Conservation (phyloP, 768 basidiomycete genomes). For the Amanita pseudoporphyria region DNA sequence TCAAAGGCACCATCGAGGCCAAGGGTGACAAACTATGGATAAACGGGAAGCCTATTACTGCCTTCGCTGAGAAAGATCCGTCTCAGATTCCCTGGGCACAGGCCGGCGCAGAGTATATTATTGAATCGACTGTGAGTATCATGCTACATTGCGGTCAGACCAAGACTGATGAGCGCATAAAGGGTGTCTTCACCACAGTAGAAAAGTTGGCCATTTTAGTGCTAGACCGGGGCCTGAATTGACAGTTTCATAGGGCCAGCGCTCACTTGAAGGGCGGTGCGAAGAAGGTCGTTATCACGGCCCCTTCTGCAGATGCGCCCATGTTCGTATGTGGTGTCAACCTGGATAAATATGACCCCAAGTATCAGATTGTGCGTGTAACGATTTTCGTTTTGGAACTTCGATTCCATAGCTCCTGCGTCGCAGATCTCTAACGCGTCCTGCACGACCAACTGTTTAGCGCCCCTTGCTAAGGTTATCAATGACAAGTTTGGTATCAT, state of each 20-base stretch:
- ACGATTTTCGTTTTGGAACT: neutral
- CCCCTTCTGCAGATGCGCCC: slow-evolving; percentile 85
- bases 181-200: slow-evolving; percentile 89
- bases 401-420: neutral
- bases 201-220: slow-evolving; percentile 48
- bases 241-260: slow-evolving; percentile 44
- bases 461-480: slow-evolving; percentile 89
- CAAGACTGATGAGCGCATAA: slow-evolving; percentile 3
- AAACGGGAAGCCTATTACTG: slow-evolving; percentile 63
- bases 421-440: slow-evolving; percentile 87
- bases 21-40: slow-evolving; percentile 88
- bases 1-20: slow-evolving; percentile 73
- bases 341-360: slow-evolving; percentile 79
- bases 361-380: slow-evolving; percentile 61
- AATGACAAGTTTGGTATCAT: slow-evolving; percentile 88
- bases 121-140: slow-evolving; percentile 85
- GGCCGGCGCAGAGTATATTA: slow-evolving; percentile 83
- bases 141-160: slow-evolving; percentile 6
- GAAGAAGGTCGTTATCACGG: slow-evolving; percentile 98
- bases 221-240: neutral
- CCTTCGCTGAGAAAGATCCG: slow-evolving; percentile 85
- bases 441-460: slow-evolving; percentile 97
- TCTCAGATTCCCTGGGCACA: slow-evolving; percentile 73
- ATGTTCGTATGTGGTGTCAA: slow-evolving; percentile 94
- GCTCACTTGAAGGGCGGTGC: slow-evolving; percentile 93